These are phyloP conservation scores for Lactuca sativa DNA, from an alignment of 129 eudicot species.

Conservation along the genomic window DNA sequence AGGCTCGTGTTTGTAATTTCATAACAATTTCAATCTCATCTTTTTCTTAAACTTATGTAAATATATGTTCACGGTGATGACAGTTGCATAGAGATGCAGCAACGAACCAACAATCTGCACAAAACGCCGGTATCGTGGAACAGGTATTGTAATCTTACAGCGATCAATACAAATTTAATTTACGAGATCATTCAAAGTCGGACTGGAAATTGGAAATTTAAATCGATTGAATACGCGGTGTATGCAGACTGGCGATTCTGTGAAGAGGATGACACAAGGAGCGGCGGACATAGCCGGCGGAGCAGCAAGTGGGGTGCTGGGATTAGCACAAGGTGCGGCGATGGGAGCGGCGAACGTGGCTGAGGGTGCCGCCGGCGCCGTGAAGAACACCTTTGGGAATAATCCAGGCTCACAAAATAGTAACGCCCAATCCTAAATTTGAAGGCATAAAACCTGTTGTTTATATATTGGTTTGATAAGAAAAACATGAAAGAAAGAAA, in stretches of 20 bases:
- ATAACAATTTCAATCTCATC: background rate
- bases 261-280: conserved; percentile 77
- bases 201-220: background rate
- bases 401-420: conserved; percentile 8
- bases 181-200: background rate
- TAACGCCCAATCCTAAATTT: background rate
- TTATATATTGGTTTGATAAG: background rate
- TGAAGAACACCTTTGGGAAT: conserved; percentile 48
- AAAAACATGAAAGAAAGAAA: background rate
- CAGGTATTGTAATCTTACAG: conserved; percentile 22
- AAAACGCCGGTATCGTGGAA: conserved; percentile 23
- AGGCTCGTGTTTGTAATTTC: background rate
- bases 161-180: background rate
- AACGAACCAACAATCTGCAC: conserved; percentile 14
- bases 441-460: background rate
- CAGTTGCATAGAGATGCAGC: conserved; percentile 38
- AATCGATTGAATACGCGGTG: background rate
- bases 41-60: background rate
- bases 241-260: conserved; percentile 58
- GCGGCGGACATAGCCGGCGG: conserved; percentile 67
- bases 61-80: background rate
- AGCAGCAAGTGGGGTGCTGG: conserved; percentile 57
- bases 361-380: conserved; percentile 62
- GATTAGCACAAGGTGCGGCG: conserved; percentile 72
- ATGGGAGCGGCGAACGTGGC: conserved; percentile 66